Evolutionary conservation across 2,329 filamentous ascomycete species (phyloP).

Genomic region (Neonectria neomacrospora): DNA sequence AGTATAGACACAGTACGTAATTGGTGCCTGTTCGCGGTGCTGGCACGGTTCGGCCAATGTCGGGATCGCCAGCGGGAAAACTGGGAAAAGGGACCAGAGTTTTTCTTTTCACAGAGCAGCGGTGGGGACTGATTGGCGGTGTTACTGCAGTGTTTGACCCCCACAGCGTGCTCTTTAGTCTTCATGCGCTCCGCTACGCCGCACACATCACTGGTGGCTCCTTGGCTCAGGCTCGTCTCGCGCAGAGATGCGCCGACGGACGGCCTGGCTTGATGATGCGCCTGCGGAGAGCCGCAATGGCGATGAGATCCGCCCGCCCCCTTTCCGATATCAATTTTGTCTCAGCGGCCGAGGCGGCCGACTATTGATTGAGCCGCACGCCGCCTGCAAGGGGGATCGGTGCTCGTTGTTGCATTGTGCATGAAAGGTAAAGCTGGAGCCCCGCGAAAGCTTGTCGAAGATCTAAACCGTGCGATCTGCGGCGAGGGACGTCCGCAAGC

Average conservation of each 20-base stretch:
- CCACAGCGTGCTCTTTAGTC: conserved; percentile 9
- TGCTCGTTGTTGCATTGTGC: conserved; percentile 34
- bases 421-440: conserved; percentile 45
- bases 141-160: conserved; percentile 17
- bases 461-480: conserved; percentile 43
- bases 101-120: conserved; percentile 17
- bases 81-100: conserved; percentile 16
- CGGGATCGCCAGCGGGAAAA: conserved; percentile 36
- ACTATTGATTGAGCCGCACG: conserved; percentile 38
- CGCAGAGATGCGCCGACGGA: conserved; percentile 8
- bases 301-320: conserved; percentile 8
- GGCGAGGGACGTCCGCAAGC: conserved; percentile 31
- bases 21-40: conserved; percentile 15
- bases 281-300: conserved; percentile 5
- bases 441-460: conserved; percentile 41
- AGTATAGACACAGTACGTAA: conserved; percentile 11
- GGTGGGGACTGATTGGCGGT: no score
- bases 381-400: conserved; percentile 42
- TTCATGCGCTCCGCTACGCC: conserved; percentile 23
- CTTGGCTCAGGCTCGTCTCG: neutral
- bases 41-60: conserved; percentile 42
- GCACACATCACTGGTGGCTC: conserved; percentile 6
- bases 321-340: conserved; percentile 13
- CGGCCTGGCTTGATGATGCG: neutral
- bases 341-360: conserved; percentile 3